phyloP scores from a whole-genome alignment of 2,329 filamentous ascomycete species.

The Leptographium flavum region DNA sequence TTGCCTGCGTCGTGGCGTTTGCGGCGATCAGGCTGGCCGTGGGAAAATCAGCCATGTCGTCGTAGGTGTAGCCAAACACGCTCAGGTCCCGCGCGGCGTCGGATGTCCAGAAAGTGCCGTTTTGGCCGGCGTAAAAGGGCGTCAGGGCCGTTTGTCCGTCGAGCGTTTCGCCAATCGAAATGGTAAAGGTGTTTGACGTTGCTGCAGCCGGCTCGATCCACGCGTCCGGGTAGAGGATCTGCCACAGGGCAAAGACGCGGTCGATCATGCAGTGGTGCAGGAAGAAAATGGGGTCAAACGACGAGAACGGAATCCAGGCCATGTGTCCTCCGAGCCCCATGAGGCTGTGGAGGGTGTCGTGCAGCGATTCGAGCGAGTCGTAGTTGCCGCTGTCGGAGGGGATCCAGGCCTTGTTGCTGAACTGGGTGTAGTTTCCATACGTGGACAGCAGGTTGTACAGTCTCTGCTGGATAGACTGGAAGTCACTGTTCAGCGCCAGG shows the following conservation, averaged over 20 bases:
- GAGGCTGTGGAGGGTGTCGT: conserved; percentile 47
- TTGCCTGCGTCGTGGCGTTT: conserved; percentile 20
- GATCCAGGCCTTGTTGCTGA: conserved; percentile 56
- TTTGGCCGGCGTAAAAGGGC: conserved; percentile 47
- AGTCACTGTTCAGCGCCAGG: conserved; percentile 34
- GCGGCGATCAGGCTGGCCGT: conserved; percentile 11
- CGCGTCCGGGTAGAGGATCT: conserved; percentile 52
- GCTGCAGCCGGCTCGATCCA: conserved; percentile 47
- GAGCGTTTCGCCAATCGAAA: conserved; percentile 35
- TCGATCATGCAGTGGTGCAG: conserved; percentile 67
- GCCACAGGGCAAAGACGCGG: conserved; percentile 63
- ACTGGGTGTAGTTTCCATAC: conserved; percentile 52
- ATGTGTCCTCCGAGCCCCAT: conserved; percentile 52
- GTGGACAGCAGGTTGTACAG: conserved; percentile 54
- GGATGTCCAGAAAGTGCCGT: conserved; percentile 55
- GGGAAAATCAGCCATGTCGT: conserved; percentile 31
- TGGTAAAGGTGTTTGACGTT: conserved; percentile 47
- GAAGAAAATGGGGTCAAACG: conserved; percentile 69
- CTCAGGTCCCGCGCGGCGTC: conserved; percentile 42
- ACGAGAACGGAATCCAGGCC: conserved; percentile 55
- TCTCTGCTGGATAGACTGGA: conserved; percentile 42
- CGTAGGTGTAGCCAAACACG: conserved; percentile 61
- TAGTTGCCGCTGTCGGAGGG: conserved; percentile 29
- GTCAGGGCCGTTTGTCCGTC: conserved; percentile 43
- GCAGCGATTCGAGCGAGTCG: conserved; percentile 52